Evolutionary conservation across 2,329 filamentous ascomycete genomes (phyloP).

Genomic region (Epichloe amarillans): DNA sequence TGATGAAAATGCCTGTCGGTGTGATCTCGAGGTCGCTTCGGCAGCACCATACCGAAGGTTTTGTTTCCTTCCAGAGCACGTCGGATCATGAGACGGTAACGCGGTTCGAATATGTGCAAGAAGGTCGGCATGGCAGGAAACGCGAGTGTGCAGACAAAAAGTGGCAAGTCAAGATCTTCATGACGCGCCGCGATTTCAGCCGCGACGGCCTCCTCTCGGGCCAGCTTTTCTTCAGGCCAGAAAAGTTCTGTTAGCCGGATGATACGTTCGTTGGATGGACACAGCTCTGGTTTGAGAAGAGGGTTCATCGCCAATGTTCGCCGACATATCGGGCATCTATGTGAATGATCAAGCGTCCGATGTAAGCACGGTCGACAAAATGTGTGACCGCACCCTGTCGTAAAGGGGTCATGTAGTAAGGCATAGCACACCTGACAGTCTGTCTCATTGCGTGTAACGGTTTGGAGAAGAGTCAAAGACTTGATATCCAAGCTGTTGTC

Average conservation of each 20-base stretch:
- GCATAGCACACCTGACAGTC: constrained; percentile 85
- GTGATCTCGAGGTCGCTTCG: constrained; percentile 36
- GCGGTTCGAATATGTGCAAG: constrained; percentile 83
- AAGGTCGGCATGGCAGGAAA: constrained; percentile 79
- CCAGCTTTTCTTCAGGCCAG: constrained; percentile 52
- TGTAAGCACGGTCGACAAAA: constrained; percentile 73
- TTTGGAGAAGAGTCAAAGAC: constrained; percentile 41
- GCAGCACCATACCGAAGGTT: constrained; percentile 77
- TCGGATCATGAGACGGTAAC: constrained; percentile 80
- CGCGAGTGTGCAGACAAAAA: constrained; percentile 73
- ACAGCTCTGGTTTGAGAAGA: constrained; percentile 24
- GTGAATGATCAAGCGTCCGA: constrained; percentile 62
- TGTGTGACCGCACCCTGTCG: constrained; percentile 77
- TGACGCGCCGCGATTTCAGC: constrained; percentile 43
- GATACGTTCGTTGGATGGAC: constrained; percentile 49
- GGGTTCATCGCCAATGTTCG: constrained; percentile 42
- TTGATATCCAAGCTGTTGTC: not conserved
- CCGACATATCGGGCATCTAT: constrained; percentile 70
- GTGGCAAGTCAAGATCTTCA: constrained; percentile 47
- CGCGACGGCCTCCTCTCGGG: constrained; percentile 40
- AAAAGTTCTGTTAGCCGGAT: constrained; percentile 50
- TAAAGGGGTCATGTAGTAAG: constrained; percentile 68
- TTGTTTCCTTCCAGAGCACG: constrained; percentile 56
- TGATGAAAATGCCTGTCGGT: constrained; percentile 43
- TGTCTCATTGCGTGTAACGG: constrained; percentile 53